Evolutionary conservation across 371 early-diverging fungal species (phyloP), one percentile per base, ranked within the genome.

Genomic region (Funneliformis caledonium): DNA sequence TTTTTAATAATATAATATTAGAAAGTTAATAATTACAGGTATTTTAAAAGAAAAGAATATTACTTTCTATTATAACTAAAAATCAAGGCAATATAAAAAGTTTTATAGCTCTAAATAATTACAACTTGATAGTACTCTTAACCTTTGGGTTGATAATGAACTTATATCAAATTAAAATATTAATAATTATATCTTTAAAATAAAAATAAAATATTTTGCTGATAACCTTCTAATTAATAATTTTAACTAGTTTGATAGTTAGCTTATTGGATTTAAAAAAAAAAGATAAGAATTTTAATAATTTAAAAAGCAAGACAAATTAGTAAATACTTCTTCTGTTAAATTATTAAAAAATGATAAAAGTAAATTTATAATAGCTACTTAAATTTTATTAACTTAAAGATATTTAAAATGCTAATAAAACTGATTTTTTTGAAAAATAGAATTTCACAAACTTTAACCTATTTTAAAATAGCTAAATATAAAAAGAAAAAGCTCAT

Each of bases 391-490:
- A 70, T 70, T 14, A 43, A 11, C n/a, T 14, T 70, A 14, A 70
- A 70, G 48, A 70, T 43, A 70, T 70, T 43, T 70, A n/a, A 1
- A 70, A 45, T 70, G 10, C 10, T 42, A 26, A 70, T 70, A 26
- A 70, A 70, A 70, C 60, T 56, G 59, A 59, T 8, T 74, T 42
- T 74, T 74, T 74, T 74, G 59, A 33, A 74, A 42, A 33, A 74
- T 74, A 12, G 37, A 74, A 74, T 33, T 56, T 56, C 37, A 2
- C 9, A 59, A 22, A 16, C 42, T 60, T 60, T 74, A 22, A 59
- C 31, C 10, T 33, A 26, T 56, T 31, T 0, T 26, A 56, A 52
- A 74, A 10, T 56, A 22, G 6, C 59, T 12, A 59, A 37, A 3
- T 31, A 74, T 43, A 26, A 56, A 74, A 74, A 74, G 60, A 59